A percentile compares a stretch with the other conserved stretches of the same genome.
Evolutionary conservation across 495 filamentous ascomycete genomes (phyloP).

Genomic region (Tuber aestivum): DNA sequence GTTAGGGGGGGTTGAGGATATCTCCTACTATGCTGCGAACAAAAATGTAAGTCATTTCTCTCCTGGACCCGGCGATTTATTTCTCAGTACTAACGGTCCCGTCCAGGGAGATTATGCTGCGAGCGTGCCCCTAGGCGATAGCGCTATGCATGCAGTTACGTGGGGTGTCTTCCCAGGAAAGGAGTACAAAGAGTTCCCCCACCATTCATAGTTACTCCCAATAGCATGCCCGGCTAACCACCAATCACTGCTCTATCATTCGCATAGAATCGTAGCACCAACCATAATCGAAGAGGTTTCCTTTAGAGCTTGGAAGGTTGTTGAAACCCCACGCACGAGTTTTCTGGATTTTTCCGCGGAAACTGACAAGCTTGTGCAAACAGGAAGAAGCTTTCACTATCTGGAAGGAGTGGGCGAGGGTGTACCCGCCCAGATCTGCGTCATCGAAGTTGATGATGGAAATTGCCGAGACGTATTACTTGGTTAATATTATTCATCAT

Average conservation of each 20-base stretch:
- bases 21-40: slow-evolving; percentile 84
- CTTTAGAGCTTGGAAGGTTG: slow-evolving; percentile 76
- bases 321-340: not conserved
- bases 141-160: slow-evolving; percentile 83
- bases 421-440: slow-evolving; percentile 62
- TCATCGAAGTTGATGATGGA: slow-evolving; percentile 62
- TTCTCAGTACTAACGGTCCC: not conserved
- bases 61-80: not conserved
- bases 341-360: not conserved
- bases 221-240: slow-evolving; percentile 13
- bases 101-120: slow-evolving; percentile 34
- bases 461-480: slow-evolving; percentile 65
- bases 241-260: not conserved
- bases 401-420: slow-evolving; percentile 86
- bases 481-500: slow-evolving; percentile 89
- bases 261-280: slow-evolving; percentile 68
- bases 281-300: slow-evolving; percentile 97
- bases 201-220: slow-evolving; percentile 8
- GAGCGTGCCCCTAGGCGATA: slow-evolving; percentile 42
- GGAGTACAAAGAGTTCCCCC: slow-evolving; percentile 49
- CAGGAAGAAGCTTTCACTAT: slow-evolving; percentile 88
- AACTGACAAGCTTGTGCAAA: slow-evolving; percentile 4
- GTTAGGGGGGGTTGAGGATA: slow-evolving; percentile 54
- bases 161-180: slow-evolving; percentile 96
- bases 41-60: slow-evolving; percentile 27